These are phyloP conservation scores for Gaultheria prostrata DNA, from an alignment of 148 eudicot genomes.

Conservation along the genomic window DNA sequence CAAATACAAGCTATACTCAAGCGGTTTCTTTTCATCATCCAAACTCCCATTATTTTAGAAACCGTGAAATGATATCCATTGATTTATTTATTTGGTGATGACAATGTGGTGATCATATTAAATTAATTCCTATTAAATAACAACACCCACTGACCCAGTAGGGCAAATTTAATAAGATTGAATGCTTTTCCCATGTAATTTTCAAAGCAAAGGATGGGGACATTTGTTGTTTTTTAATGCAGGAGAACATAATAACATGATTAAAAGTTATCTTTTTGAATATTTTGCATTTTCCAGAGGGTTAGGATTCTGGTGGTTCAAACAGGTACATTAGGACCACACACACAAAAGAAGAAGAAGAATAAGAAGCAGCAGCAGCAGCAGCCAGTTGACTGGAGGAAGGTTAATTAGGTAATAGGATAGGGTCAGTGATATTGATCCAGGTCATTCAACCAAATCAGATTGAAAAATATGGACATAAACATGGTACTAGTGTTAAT, in stretches of 20 bases:
- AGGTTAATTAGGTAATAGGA: not conserved
- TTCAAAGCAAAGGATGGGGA: not conserved
- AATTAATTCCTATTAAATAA: not conserved
- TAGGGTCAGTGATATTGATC: not conserved
- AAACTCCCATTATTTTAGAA: not conserved
- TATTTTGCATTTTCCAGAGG: too few relatives aligned
- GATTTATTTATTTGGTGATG: not conserved
- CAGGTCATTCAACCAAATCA: constrained; percentile 1
- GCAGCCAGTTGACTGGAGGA: not conserved
- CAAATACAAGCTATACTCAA: too few relatives aligned
- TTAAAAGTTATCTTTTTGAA: constrained; percentile 4
- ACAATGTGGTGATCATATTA: not conserved
- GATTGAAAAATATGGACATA: not conserved
- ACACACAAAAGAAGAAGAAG: not conserved
- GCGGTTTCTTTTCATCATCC: too few relatives aligned
- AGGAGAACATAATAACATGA: constrained; percentile 13
- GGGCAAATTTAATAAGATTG: constrained; percentile 5
- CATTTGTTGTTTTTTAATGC: constrained; percentile 3
- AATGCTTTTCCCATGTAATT: not conserved
- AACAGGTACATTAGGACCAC: not conserved
- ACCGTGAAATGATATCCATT: not conserved
- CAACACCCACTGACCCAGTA: constrained; percentile 5
- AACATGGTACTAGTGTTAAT: not conserved
- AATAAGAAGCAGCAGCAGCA: too few relatives aligned
- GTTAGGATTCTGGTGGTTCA: constrained; percentile 6